Evolutionary conservation across 805 yeast species (phyloP), one percentile per base, ranked within the genome.

Genomic region (Osmozyma mogii): DNA sequence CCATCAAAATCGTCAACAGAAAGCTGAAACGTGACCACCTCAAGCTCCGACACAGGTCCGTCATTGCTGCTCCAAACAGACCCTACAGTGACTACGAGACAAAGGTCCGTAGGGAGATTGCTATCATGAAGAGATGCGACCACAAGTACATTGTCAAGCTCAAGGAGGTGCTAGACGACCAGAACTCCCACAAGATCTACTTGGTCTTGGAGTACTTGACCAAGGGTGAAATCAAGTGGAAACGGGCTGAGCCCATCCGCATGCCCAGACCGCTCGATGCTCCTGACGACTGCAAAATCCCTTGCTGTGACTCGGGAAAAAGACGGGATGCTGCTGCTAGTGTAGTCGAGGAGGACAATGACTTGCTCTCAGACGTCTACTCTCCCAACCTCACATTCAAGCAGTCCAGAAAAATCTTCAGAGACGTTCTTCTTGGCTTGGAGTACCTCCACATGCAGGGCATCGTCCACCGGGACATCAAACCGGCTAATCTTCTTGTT

Each of bases 371-470:
- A 24, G 35, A 44, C 32, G 46, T 40, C 15, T 48, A 34, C 28
- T 34, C 42, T 22, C 96, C 96, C 0, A 65, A 78, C 33, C 61
- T 87, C 44, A 59, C 80, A 1, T 70, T 83, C 29, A 68, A 68
- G 28, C 75, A 82, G 51, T 72, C 87, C 0, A 71, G 88, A 37
- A 68, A 69, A 35, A 77, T 83, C 6, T 76, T 87, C 38, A 66
- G 95, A 39, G 95, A 89, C 42, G 92, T 88, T 10, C 68, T 87
- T 1, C 58, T 79, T 19, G 98, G 97, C 0, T 61, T 92, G 21
- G 97, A 89, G 54, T 92, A 88, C 52, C 57, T 89, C 41, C 97
- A 92, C 58, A 63, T 74, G 43, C 94, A 84, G 51, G 95, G 94
- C 3, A 84, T 88, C 25, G 82, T 89, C 11, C 98, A 89, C 57